Evolutionary conservation across 2,329 filamentous ascomycete genomes (phyloP), one percentile per base, ranked within the genome.

Genomic region (Fusarium floridanum): DNA sequence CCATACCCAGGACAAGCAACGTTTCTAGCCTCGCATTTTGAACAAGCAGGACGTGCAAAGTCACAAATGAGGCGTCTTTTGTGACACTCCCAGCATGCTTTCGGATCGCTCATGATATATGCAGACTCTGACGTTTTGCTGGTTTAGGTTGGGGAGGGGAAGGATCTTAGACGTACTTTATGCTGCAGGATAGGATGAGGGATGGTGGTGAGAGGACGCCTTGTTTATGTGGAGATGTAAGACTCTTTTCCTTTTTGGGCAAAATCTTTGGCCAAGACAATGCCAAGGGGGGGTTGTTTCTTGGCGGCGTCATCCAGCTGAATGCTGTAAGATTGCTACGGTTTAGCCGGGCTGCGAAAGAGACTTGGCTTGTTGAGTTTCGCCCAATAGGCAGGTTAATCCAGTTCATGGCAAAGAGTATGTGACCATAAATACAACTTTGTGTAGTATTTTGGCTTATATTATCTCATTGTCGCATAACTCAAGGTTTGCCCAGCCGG

Each of bases 81-180:
- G 45, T 61, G 66, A 20, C 75, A 77, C 34, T 72, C 74, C 75
- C 75, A 76, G 50, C 75, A 77, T 11, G 66, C 56, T 48, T 73
- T 72, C 4, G 39, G 29, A 1, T 45, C 24, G 14, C 37, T 20
- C 56, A 60, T 60, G 17, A 37, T 29, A 7, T 10, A 53, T 41
- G 48, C 27, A 53, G 48, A 9, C n/a, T 11, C 48, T 14, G 11
- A 32, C 10, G 17, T 55, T 55, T 55, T 55, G 27, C 48, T 55
- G 4, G 48, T 32, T 55, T 55, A 6, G 48, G 48, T 32, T 17
- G 17, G 17, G 48, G 20, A n/a, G 48, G 27, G 17, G 17, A 53
- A 27, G 48, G 48, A 53, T 53, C 27, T n/a, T 32, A 3, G 17
- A 20, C 27, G 27, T 32, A 55, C 48, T 55, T 53, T 55, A n/a